Percentiles rank a stretch among this genome's conserved stretches.
Conservation (phyloP, 148 eudicot species). For the Rhododendron molle region DNA sequence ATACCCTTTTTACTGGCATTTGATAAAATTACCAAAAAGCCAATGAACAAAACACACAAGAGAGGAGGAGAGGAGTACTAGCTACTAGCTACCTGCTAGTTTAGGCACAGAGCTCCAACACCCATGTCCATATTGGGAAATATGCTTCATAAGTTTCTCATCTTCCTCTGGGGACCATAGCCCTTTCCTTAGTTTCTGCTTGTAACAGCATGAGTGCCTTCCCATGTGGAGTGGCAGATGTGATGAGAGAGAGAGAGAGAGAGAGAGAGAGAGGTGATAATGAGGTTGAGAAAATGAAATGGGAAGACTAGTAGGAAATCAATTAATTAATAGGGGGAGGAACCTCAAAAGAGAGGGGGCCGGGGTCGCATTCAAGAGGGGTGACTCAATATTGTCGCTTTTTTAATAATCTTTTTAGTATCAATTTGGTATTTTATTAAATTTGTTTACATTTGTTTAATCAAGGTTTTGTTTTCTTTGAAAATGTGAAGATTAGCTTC, state of each 20-base stretch:
- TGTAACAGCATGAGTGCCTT: constrained; percentile 89
- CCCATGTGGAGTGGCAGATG: constrained; percentile 47
- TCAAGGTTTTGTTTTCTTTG: neutral
- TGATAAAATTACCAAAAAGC: neutral
- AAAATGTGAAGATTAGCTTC: neutral
- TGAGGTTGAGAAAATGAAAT: constrained; percentile 51
- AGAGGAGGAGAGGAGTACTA: too few relatives aligned
- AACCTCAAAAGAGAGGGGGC: constrained; percentile 20
- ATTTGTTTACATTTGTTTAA: neutral
- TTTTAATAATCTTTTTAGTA: neutral
- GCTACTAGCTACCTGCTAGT: constrained; percentile 60
- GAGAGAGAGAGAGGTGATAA: constrained; percentile 32
- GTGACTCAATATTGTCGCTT: constrained; percentile 19
- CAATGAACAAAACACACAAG: neutral
- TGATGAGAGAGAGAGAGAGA: constrained; percentile 31
- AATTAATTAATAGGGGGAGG: constrained; percentile 66
- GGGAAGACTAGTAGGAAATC: constrained; percentile 67
- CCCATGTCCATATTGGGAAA: constrained; percentile 80
- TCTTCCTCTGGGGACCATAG: constrained; percentile 99
- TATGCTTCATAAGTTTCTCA: constrained; percentile 83
- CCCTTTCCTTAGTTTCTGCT: constrained; percentile 93
- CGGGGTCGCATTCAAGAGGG: constrained; percentile 41
- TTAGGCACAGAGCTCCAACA: constrained; percentile 99
- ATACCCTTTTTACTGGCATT: constrained; percentile 1
- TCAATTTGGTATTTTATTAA: neutral